Conservation (phyloP, 352 stramenopile genomes). For the Pythium phragmitis region DNA sequence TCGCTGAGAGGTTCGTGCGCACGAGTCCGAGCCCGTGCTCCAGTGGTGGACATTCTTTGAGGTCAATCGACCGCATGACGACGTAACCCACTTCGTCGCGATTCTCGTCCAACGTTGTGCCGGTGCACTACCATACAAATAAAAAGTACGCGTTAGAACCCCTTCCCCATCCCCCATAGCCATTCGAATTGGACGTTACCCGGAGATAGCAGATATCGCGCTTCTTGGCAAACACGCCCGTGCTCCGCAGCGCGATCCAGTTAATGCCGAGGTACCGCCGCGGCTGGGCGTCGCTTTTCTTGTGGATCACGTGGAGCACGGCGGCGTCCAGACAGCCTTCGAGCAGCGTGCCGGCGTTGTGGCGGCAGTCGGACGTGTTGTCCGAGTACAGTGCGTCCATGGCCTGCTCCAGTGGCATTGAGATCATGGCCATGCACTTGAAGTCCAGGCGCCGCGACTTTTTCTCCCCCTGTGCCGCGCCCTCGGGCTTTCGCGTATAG, state of each 20-base stretch:
- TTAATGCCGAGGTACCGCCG: conserved; percentile 69
- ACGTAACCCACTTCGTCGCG: conserved; percentile 54
- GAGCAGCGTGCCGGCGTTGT: conserved; percentile 53
- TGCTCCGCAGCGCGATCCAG: conserved; percentile 47
- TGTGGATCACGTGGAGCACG: conserved; percentile 53
- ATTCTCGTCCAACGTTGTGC: conserved; percentile 41
- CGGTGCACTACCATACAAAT: conserved; percentile 34
- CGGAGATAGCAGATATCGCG: conserved; percentile 59
- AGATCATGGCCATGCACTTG: conserved; percentile 58
- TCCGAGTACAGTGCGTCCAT: conserved; percentile 65
- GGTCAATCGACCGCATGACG: conserved; percentile 57
- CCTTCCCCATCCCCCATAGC: too few relatives aligned
- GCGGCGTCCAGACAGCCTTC: conserved; percentile 59
- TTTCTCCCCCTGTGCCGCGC: conserved; percentile 25
- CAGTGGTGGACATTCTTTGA: conserved; percentile 51
- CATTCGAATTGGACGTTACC: conserved; percentile 20
- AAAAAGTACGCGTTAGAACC: not conserved
- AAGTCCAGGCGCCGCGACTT: conserved; percentile 51
- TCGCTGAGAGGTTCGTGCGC: conserved; percentile 52
- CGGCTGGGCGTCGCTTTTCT: conserved; percentile 36
- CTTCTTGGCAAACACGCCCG: conserved; percentile 58
- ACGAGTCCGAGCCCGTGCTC: conserved; percentile 49
- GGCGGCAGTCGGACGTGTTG: conserved; percentile 54
- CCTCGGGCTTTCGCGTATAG: conserved; percentile 46
- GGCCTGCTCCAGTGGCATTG: conserved; percentile 43